Evolutionary conservation across 2,329 filamentous ascomycete species (phyloP).

Genomic region (Colletotrichum costaricense): DNA sequence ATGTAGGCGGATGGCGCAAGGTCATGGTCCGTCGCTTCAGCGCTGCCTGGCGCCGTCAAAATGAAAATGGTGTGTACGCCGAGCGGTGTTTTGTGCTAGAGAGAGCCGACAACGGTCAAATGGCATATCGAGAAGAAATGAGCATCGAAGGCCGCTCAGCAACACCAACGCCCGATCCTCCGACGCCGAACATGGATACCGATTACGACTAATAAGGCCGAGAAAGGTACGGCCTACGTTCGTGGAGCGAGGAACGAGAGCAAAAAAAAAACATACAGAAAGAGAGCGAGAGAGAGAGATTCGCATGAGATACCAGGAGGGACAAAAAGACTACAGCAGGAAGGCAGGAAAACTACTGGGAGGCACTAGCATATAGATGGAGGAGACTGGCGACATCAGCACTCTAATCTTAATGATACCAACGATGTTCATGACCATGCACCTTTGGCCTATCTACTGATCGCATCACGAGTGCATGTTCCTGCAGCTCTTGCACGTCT

Average conservation of each 20-base stretch:
- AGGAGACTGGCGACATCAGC: conserved; percentile 1
- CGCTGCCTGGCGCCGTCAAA: conserved; percentile 52
- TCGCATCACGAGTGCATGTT: not conserved
- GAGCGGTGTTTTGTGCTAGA: conserved; percentile 60
- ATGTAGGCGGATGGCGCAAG: conserved; percentile 59
- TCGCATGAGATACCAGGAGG: not conserved
- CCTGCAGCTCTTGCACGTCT: not conserved
- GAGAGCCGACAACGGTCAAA: conserved; percentile 31
- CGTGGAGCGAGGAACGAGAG: not conserved
- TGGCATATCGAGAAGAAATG: conserved; percentile 34
- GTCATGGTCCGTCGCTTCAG: conserved; percentile 57
- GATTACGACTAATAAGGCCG: conserved; percentile 11
- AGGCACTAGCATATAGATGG: conserved; percentile 11
- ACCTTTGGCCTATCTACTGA: too few relatives aligned
- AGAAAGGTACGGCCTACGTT: not conserved
- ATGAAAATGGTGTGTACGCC: conserved; percentile 55
- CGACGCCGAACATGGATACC: conserved; percentile 16
- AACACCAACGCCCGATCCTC: conserved; percentile 34
- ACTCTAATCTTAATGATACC: conserved; percentile 29
- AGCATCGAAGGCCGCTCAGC: conserved; percentile 34
- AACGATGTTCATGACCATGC: conserved; percentile 19
- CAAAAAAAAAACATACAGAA: not conserved
- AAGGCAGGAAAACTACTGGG: not conserved
- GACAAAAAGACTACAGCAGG: not conserved
- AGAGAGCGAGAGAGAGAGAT: not conserved